phyloP scores from a whole-genome alignment of 345 rosid genomes.

The Hevea brasiliensis region DNA sequence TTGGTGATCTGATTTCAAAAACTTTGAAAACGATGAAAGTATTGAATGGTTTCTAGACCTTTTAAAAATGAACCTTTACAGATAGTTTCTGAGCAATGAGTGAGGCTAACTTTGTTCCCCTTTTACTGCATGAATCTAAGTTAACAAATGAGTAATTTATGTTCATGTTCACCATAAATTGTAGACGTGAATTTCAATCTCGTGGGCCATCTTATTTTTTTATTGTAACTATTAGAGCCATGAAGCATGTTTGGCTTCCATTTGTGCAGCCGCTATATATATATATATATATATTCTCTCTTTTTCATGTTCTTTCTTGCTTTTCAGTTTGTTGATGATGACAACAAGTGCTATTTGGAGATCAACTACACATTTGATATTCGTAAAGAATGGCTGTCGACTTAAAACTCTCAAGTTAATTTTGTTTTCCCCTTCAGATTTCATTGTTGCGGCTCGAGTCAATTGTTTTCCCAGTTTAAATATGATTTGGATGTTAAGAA shows the following conservation, averaged over 20 bases:
- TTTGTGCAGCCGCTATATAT: not conserved
- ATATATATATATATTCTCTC: too few species aligned
- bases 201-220: too few species aligned
- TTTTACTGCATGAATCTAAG: not conserved
- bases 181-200: too few species aligned
- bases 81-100: not conserved
- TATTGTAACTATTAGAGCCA: not conserved
- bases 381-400: constrained; percentile 62
- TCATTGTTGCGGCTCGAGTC: constrained; percentile 10
- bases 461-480: constrained; percentile 18
- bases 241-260: not conserved
- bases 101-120: not conserved
- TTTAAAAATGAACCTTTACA: not conserved
- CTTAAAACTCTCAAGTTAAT: not conserved
- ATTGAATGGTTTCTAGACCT: not conserved
- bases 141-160: not conserved
- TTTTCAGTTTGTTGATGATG: constrained; percentile 79
- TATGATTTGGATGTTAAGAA: constrained; percentile 24
- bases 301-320: constrained; percentile 2
- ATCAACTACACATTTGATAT: constrained; percentile 91
- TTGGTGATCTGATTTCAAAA: not conserved
- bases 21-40: not conserved
- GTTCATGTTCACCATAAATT: not conserved
- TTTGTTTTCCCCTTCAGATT: not conserved
- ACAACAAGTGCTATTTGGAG: constrained; percentile 80